phyloP scores from a whole-genome alignment of 164 flowering plant genomes.

The Kingdonia uniflora region DNA sequence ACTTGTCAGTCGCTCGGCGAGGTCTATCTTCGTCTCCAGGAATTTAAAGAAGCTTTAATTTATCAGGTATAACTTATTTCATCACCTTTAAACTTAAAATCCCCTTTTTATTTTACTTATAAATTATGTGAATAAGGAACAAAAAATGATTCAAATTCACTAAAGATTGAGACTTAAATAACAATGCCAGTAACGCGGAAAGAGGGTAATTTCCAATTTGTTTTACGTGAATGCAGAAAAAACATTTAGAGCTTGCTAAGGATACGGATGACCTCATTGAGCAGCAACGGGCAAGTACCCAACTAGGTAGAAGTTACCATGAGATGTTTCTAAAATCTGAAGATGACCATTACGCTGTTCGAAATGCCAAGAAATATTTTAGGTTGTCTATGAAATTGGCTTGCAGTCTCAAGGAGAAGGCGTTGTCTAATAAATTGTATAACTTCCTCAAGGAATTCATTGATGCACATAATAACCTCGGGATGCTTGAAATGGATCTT shows the following conservation, averaged over 20 bases:
- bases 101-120: too few relatives aligned
- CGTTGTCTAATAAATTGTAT: constrained; percentile 24
- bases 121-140: too few relatives aligned
- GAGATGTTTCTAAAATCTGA: constrained; percentile 61
- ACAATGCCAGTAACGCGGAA: too few relatives aligned
- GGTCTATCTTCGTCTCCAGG: constrained; percentile 56
- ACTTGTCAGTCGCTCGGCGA: constrained; percentile 95
- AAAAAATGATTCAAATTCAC: too few relatives aligned
- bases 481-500: constrained; percentile 91
- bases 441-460: constrained; percentile 68
- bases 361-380: constrained; percentile 85
- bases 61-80: too few relatives aligned
- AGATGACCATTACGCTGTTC: constrained; percentile 47
- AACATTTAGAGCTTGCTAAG: constrained; percentile 81
- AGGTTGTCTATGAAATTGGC: constrained; percentile 71
- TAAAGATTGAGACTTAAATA: too few relatives aligned
- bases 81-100: too few relatives aligned
- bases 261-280: constrained; percentile 59
- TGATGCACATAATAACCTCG: constrained; percentile 87
- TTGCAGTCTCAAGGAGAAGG: constrained; percentile 44
- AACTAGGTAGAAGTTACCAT: constrained; percentile 93
- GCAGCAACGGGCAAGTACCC: constrained; percentile 93
- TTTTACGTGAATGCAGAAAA: constrained; percentile 44
- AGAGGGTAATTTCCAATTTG: not conserved
- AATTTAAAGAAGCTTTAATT: constrained; percentile 55